Evolutionary conservation across 176 grass and related monocot genomes (phyloP), one percentile per base, ranked within the genome.

Genomic region (Saccharum spontaneum): DNA sequence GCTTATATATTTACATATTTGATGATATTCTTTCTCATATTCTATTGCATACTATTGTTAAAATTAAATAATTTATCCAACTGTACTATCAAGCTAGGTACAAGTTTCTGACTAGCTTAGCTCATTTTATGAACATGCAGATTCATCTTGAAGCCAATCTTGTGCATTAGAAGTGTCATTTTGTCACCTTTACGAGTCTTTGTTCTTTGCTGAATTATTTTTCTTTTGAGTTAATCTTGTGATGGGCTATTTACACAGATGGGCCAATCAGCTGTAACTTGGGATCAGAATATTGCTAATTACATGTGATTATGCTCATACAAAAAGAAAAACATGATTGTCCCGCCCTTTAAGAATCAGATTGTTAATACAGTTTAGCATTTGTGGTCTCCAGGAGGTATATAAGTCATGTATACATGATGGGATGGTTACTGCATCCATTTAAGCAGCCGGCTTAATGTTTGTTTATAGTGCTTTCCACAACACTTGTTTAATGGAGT

Each of bases 241-340:
- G 71, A 31, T 74, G 71, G 44, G 24, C 70, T 73, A 72, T 24
- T 46, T 73, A 46, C n/a, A 73, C 43, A 30, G 41, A 49, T 74
- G 71, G 13, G 7, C 43, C 43, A 28, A 48, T 73, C 41, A 7
- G 6, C 43, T 73, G 71, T 49, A 74, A 49, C 7, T 49, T 74
- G 14, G 28, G 44, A 26, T 74, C 44, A 50, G n/a, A 46, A 14
- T 49, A 18, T 13, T 73, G 43, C 71, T 73, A 74, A 30, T 50
- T 30, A 50, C 46, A 74, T 9, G 24, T 73, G 26, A 50, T 50
- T 18, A 33, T 50, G 24, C 44, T 74, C 15, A 49, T 17, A 30
- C 62, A 65, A 10, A 73, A 33, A 18, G 34, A 67, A 73, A 73
- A 31, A 24, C 43, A 50, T 49, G 71, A 49, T 50, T 18, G 33